These are phyloP conservation scores for Termitomyces sp. DNA, from an alignment of 768 basidiomycete genomes.

Conservation along the genomic window DNA sequence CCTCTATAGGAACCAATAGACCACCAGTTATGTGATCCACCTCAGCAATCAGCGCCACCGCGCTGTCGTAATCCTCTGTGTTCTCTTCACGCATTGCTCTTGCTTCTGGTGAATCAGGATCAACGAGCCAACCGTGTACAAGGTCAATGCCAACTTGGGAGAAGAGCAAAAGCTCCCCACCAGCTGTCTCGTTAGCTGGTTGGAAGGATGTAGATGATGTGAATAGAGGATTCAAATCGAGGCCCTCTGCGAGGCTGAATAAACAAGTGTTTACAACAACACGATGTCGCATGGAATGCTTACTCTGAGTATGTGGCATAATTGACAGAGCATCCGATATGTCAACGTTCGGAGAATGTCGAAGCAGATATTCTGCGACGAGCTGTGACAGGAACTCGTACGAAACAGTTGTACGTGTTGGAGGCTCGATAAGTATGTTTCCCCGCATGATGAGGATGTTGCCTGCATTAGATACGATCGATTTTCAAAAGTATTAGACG, in stretches of 20 bases:
- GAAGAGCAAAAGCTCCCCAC: conserved; percentile 83
- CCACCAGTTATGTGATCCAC: conserved; percentile 73
- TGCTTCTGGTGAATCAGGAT: conserved; percentile 59
- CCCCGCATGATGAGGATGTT: conserved; percentile 88
- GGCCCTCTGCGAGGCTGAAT: conserved; percentile 53
- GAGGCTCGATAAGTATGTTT: conserved; percentile 68
- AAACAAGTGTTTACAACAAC: not conserved
- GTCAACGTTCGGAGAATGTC: conserved; percentile 50
- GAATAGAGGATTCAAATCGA: conserved; percentile 87
- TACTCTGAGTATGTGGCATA: conserved; percentile 76
- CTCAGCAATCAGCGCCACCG: conserved; percentile 70
- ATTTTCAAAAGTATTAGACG: conserved; percentile 2
- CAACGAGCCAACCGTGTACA: conserved; percentile 89
- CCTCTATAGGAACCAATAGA: conserved; percentile 44
- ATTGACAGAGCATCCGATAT: conserved; percentile 69
- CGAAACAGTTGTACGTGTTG: conserved; percentile 61
- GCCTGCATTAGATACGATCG: conserved; percentile 36
- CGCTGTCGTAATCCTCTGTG: conserved; percentile 66
- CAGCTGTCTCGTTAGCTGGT: conserved; percentile 45
- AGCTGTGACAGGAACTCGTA: conserved; percentile 84
- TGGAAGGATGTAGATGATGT: conserved; percentile 64
- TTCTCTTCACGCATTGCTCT: conserved; percentile 36
- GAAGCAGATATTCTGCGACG: conserved; percentile 77
- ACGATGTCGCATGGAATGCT: conserved; percentile 20
- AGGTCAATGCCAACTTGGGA: conserved; percentile 75